Evolutionary conservation across 2,329 filamentous ascomycete genomes (phyloP), one percentile per base, ranked within the genome.

Genomic region (Ceratocystis huliohia): DNA sequence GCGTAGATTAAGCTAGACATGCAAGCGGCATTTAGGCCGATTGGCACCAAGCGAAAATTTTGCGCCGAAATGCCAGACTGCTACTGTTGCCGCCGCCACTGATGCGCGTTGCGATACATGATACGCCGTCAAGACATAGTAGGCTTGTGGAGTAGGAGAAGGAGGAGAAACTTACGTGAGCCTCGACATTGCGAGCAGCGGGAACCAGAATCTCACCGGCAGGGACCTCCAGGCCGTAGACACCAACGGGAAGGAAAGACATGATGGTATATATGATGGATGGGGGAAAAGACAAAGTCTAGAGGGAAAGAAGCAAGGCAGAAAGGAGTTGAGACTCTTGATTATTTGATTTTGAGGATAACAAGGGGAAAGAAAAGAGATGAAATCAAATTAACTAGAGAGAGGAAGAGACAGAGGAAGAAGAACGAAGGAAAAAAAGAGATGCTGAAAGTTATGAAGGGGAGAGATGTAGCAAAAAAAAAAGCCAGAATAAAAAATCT

Each of bases 211-310:
- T 80, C 77, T 90, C 89, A 74, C 88, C 90, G 72, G 89, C 83
- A 72, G 91, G 91, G 77, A 97, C 89, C 81, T 91, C 87, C 72
- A 96, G 88, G 78, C 92, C 91, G 76, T 94, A 99, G 75, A 97
- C 82, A 76, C 89, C 89, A 77, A 94, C 88, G 70, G 84, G 82
- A 73, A 82, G 74, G 70, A 80, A 75, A 76, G 82, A 78, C 83
- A 86, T 86, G 37, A 45, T 63, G 45, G 20, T 56, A 30, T 53
- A 7, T 25, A 28, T 65, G 64, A 48, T 44, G 56, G 41, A 57
- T 33, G 28, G 57, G 61, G 61, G 10, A 8, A n/a, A 44, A 30
- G 30, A 65, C 30, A 69, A 69, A 64, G 65, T 68, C 66, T 69
- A 66, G 61, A 67, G 37, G 62, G 65, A 66, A 28, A 45, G 46